These are phyloP conservation scores for Plantago elongata DNA, from an alignment of 257 asterid genomes.

Conservation along the genomic window DNA sequence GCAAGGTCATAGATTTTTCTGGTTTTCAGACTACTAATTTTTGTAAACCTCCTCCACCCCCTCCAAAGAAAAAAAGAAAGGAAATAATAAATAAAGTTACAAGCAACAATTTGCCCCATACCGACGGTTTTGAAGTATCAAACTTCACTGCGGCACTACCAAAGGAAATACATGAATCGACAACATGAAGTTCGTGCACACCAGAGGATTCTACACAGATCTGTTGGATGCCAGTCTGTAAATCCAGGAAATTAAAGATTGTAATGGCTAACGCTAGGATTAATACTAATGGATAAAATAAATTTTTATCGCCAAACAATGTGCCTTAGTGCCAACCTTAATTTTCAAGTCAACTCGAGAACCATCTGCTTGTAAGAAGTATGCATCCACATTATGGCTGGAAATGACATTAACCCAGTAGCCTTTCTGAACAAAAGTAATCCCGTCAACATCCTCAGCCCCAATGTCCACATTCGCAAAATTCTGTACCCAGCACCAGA, in stretches of 20 bases:
- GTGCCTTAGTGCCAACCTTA: constrained; percentile 41
- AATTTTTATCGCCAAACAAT: constrained; percentile 15
- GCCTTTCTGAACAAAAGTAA: constrained; percentile 79
- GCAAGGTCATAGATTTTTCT: constrained; percentile 4
- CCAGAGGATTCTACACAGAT: constrained; percentile 83
- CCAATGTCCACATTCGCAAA: constrained; percentile 58
- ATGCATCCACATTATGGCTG: constrained; percentile 80
- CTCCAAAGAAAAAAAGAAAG: no score
- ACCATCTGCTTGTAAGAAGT: constrained; percentile 55
- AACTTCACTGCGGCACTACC: constrained; percentile 62
- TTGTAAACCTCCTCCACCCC: no score
- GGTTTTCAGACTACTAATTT: no score
- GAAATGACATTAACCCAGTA: constrained; percentile 73
- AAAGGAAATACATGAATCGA: constrained; percentile 73
- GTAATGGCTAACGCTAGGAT: constrained; percentile 14
- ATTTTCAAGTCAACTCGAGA: constrained; percentile 56
- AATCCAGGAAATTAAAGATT: constrained; percentile 18
- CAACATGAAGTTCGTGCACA: constrained; percentile 82
- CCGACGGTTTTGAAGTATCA: constrained; percentile 66
- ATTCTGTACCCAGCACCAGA: constrained; percentile 93
- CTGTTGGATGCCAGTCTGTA: constrained; percentile 86
- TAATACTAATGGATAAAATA: constrained; percentile 14
- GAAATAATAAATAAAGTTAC: no score
- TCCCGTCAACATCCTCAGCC: constrained; percentile 68
- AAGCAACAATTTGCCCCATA: constrained; percentile 31